Evolutionary conservation across 306 rosid species (phyloP).

Genomic region (Senna siamea): DNA sequence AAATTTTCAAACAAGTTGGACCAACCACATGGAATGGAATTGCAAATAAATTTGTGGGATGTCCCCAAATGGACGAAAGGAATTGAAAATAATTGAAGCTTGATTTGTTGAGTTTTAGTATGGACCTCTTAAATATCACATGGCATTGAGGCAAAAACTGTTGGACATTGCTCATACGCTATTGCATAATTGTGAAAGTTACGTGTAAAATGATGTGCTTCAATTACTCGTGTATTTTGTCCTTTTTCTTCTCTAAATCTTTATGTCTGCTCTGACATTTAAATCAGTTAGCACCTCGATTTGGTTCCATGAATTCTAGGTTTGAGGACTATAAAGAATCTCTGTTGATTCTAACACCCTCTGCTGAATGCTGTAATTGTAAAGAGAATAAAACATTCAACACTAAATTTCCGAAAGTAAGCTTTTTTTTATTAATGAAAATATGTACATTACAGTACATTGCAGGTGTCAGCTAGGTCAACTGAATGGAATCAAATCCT

Average conservation of each 20-base stretch:
- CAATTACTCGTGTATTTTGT: too few relatives aligned
- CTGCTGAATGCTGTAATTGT: neutral
- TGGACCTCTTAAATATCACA: constrained; percentile 25
- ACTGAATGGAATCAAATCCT: neutral
- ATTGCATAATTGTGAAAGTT: neutral
- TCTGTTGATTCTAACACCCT: too few relatives aligned
- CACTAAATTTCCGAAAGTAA: neutral
- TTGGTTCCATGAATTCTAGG: constrained; percentile 13
- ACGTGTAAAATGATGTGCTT: neutral
- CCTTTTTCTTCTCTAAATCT: too few relatives aligned
- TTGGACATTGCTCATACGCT: neutral
- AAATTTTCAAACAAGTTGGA: neutral
- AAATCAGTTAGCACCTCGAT: neutral
- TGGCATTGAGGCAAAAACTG: constrained; percentile 20
- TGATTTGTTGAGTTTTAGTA: constrained; percentile 2
- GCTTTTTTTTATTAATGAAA: neutral
- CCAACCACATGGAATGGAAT: constrained; percentile 1
- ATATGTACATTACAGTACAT: neutral
- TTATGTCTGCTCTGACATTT: too few relatives aligned
- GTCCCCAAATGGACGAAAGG: neutral
- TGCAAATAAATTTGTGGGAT: neutral
- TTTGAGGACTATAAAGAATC: neutral
- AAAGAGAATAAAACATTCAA: neutral
- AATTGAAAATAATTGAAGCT: constrained; percentile 26
- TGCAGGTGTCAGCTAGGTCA: neutral